These are phyloP conservation scores for Ogataea paradorogensis DNA, from an alignment of 805 yeast genomes.

Conservation along the genomic window DNA sequence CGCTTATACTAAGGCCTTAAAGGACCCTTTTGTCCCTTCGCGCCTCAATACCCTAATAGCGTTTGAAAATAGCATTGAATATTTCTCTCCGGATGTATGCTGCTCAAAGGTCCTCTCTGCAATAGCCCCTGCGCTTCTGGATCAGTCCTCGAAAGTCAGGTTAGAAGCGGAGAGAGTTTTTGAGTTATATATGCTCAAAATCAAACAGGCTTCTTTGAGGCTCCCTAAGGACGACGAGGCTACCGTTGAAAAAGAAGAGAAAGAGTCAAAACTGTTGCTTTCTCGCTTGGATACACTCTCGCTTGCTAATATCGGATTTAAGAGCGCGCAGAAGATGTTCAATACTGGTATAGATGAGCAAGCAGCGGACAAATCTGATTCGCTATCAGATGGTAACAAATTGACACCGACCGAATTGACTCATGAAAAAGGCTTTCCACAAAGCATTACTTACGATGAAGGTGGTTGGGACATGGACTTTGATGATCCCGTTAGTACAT, in stretches of 20 bases:
- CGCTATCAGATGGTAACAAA: constrained; percentile 1
- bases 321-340: constrained; percentile 15
- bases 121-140: constrained; percentile 80
- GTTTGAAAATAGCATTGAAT: constrained; percentile 58
- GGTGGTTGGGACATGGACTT: constrained; percentile 34
- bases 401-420: constrained; percentile 19
- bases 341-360: constrained; percentile 17
- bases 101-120: constrained; percentile 81
- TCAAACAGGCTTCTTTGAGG: constrained; percentile 44
- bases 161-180: constrained; percentile 68
- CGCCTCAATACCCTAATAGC: constrained; percentile 76
- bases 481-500: background rate
- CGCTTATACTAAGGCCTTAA: constrained; percentile 79
- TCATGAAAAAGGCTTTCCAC: background rate
- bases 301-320: constrained; percentile 23
- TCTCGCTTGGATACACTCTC: constrained; percentile 22
- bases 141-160: constrained; percentile 67
- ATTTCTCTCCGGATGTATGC: constrained; percentile 70
- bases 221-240: constrained; percentile 29
- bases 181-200: constrained; percentile 54
- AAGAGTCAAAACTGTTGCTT: constrained; percentile 13
- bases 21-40: constrained; percentile 74
- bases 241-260: constrained; percentile 24
- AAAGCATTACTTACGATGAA: constrained; percentile 8
- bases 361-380: constrained; percentile 17